Conservation (phyloP, 2,329 filamentous ascomycete species). For the Trichoderma atrobrunneum region DNA sequence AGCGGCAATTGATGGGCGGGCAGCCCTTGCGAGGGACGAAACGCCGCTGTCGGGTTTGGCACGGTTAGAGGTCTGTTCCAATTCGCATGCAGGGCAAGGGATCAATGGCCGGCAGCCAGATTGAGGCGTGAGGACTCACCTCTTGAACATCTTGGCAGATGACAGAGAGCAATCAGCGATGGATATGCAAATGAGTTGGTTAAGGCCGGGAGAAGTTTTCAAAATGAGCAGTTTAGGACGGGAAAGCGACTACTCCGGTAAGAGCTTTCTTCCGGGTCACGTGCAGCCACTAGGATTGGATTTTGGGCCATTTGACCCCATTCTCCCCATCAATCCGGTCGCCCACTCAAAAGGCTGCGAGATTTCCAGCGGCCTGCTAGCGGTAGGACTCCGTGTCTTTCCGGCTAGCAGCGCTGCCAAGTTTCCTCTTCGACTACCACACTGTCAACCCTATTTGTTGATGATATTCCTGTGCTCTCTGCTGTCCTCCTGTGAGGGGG, state of each 20-base stretch:
- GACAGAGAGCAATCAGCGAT: conserved; percentile 62
- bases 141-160: conserved; percentile 80
- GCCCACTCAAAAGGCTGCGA: neutral
- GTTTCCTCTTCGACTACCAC: neutral
- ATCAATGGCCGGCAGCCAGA: conserved; percentile 25
- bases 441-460: neutral
- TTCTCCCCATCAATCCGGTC: neutral
- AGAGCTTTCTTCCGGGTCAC: conserved; percentile 44
- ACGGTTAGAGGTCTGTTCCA: conserved; percentile 47
- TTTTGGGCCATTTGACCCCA: conserved; percentile 5
- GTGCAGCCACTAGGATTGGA: conserved; percentile 28
- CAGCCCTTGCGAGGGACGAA: conserved; percentile 61
- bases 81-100: conserved; percentile 38
- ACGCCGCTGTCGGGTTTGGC: conserved; percentile 55
- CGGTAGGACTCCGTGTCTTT: conserved; percentile 6
- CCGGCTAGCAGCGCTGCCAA: conserved; percentile 8
- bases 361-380: conserved; percentile 5
- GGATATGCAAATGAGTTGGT: conserved; percentile 57
- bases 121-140: conserved; percentile 52
- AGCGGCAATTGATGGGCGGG: conserved; percentile 59
- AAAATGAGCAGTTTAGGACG: conserved; percentile 50
- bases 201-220: conserved; percentile 49
- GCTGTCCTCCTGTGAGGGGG: neutral
- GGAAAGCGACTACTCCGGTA: conserved; percentile 41
- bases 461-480: neutral